Evolutionary conservation across 345 rosid genomes (phyloP).

Genomic region (Populus deltoides): DNA sequence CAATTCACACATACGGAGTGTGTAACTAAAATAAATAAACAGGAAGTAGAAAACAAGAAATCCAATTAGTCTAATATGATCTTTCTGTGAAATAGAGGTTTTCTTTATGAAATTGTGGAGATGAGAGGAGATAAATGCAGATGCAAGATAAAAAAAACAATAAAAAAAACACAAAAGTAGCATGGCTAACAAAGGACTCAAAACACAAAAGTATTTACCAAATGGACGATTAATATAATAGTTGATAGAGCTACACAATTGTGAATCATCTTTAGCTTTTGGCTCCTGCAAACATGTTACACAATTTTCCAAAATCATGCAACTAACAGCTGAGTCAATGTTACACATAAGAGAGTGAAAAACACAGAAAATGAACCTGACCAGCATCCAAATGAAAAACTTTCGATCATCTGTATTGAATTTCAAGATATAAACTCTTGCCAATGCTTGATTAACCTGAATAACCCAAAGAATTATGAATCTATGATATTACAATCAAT

Average conservation of each 20-base stretch:
- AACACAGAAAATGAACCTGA: conserved; percentile 17
- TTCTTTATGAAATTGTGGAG: neutral
- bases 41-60: neutral
- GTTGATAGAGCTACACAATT: conserved; percentile 68
- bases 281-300: conserved; percentile 61
- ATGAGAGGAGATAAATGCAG: neutral
- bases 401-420: conserved; percentile 83
- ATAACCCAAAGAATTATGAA: too few relatives aligned
- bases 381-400: conserved; percentile 95
- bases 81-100: neutral
- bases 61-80: neutral
- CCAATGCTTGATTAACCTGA: conserved; percentile 19
- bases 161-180: neutral
- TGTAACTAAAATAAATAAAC: neutral
- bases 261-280: conserved; percentile 64
- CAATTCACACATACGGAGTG: too few relatives aligned
- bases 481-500: too few relatives aligned
- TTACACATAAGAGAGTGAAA: neutral
- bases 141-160: neutral
- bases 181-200: neutral
- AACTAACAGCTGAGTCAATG: neutral
- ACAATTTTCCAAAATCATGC: conserved; percentile 1
- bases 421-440: conserved; percentile 84
- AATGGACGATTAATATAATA: conserved; percentile 66
- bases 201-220: conserved; percentile 41